Base-by-base conservation (phyloP, 441 rosid genomes). In the Gossypium gossypioides region DNA sequence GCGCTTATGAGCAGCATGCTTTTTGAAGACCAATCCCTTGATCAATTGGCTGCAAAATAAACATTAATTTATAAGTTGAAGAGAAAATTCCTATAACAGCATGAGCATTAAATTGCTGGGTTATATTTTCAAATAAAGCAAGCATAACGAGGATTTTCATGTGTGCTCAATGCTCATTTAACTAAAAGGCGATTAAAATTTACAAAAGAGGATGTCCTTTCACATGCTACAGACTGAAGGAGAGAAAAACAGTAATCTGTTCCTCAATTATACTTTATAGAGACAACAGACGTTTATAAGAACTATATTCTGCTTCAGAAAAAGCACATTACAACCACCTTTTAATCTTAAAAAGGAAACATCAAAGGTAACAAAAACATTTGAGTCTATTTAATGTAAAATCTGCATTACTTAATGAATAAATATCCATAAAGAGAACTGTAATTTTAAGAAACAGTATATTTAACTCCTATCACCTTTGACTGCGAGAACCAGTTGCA, bases 1-100 rank as follows among this genome's bases (percentile, higher is more conserved):
- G 85, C 90, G 98, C 82, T 95, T 95, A 87, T 86, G 99, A 67
- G 99, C 97, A 59, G 93, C 98, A 85, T 76, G 93, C 86, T 92
- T 95, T 75, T 92, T 92, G 71, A 95, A 95, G 78, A 92, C 98
- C 85, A 88, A 80, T 64, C 99, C 99, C 80, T 79, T 86, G 79
- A 95, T 82, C 72, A 95, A 83, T 81, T 89, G 84, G 84, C 99
- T 95, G 93, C 81, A 81, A 73, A 46, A 34, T 5, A 71, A 76
- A 51, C 0, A n/a, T 15, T 24, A 44, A 18, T 4, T 58, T 44
- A 22, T 42, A 42, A 1, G 29, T 27, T 59, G 21, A 71, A 58
- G 19, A 44, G 8, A 37, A 1, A 57, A 44, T 44, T 48, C 22
- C 37, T 15, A 24, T 48, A 48, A 67, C 22, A 46, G 69, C 10